Conservation (phyloP, 2,329 filamentous ascomycete genomes). For the Fusarium sp. region DNA sequence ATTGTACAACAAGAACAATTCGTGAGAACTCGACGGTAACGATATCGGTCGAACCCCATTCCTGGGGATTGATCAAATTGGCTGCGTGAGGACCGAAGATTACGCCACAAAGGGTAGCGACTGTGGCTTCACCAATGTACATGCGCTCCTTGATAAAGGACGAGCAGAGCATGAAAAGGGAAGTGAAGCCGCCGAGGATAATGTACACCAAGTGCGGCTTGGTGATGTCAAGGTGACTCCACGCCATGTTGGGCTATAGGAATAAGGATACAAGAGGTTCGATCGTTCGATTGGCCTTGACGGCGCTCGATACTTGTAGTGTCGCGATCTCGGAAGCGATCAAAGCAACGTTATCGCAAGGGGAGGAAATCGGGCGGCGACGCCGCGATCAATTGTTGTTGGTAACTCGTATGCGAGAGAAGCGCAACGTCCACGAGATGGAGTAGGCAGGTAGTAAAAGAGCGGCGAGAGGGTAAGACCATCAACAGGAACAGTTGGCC, state of each 20-base stretch:
- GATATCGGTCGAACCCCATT: constrained; percentile 86
- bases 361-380: constrained; percentile 30
- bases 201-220: constrained; percentile 98
- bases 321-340: constrained; percentile 29
- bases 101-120: constrained; percentile 87
- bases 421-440: constrained; percentile 7
- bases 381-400: constrained; percentile 38
- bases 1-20: constrained; percentile 90
- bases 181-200: constrained; percentile 97
- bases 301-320: constrained; percentile 7
- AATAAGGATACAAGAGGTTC: constrained; percentile 11
- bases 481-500: background rate
- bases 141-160: constrained; percentile 98
- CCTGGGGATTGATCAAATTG: constrained; percentile 78
- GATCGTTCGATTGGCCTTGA: constrained; percentile 14
- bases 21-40: constrained; percentile 90
- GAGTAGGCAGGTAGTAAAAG: background rate
- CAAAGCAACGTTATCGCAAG: constrained; percentile 24
- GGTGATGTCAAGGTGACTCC: constrained; percentile 86
- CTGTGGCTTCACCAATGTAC: constrained; percentile 98
- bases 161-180: constrained; percentile 97
- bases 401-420: constrained; percentile 12
- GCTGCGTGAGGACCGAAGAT: constrained; percentile 89
- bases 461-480: constrained; percentile 3
- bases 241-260: constrained; percentile 67